Conservation (phyloP, 2,329 filamentous ascomycete species). For the Sclerotinia glacialis region DNA sequence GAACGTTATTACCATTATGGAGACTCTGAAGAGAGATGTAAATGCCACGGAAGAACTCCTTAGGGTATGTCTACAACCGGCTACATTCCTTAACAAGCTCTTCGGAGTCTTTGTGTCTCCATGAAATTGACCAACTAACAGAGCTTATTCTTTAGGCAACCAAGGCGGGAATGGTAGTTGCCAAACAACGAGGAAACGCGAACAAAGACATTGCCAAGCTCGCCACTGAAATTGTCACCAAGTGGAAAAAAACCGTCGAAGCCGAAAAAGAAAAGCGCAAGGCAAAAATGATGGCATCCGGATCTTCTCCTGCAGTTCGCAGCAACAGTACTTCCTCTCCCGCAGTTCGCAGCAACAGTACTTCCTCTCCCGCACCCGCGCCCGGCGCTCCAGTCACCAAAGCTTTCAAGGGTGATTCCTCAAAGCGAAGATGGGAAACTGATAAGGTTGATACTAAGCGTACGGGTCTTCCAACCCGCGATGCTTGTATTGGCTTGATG, state of each 20-base stretch:
- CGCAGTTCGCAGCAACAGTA: constrained; percentile 24
- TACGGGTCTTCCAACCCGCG: constrained; percentile 70
- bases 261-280: constrained; percentile 56
- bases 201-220: constrained; percentile 78
- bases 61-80: constrained; percentile 55
- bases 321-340: constrained; percentile 30
- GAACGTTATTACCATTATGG: constrained; percentile 70
- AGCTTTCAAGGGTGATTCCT: constrained; percentile 61
- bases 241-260: constrained; percentile 81
- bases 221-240: constrained; percentile 78
- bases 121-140: constrained; percentile 15
- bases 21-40: constrained; percentile 75
- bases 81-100: constrained; percentile 28
- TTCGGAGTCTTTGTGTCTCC: constrained; percentile 11
- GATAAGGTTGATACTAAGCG: constrained; percentile 77
- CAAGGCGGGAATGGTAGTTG: constrained; percentile 86
- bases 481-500: constrained; percentile 84
- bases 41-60: constrained; percentile 85
- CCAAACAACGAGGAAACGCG: constrained; percentile 71
- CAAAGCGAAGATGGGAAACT: constrained; percentile 78
- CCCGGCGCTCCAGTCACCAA: constrained; percentile 43
- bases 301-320: constrained; percentile 30
- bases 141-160: constrained; percentile 56
- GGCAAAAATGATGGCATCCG: constrained; percentile 25
- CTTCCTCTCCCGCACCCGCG: constrained; percentile 40